Percentiles rank a stretch among this genome's conserved stretches.
Conservation (phyloP, 495 filamentous ascomycete species). For the Neurospora sp. region DNA sequence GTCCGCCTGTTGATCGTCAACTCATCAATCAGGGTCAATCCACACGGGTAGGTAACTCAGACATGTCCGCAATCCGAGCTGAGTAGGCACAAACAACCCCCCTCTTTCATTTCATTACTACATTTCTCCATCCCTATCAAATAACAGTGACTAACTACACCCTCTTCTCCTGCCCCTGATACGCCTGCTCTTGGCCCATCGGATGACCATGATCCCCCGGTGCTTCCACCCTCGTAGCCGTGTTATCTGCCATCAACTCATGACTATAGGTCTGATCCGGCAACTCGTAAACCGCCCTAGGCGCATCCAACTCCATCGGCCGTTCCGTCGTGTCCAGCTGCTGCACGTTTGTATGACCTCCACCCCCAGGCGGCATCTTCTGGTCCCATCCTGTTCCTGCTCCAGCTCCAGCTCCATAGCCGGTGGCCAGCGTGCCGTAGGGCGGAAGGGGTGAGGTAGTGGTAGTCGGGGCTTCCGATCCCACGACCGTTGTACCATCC, state of each 20-base stretch:
- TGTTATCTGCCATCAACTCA: conserved; percentile 18
- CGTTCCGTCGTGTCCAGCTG: conserved; percentile 14
- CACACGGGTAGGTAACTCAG: background rate
- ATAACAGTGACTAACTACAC: background rate
- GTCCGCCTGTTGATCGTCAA: background rate
- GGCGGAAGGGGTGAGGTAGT: conserved; percentile 7
- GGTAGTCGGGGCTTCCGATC: conserved; percentile 5
- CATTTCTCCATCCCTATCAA: too few relatives aligned
- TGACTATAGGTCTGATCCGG: conserved; percentile 18
- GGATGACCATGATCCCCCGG: background rate
- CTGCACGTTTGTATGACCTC: background rate
- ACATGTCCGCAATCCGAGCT: background rate
- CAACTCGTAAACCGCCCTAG: conserved; percentile 22
- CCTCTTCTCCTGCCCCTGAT: background rate
- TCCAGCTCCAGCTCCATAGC: background rate
- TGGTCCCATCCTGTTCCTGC: conserved; percentile 14
- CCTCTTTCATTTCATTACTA: background rate
- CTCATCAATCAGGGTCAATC: background rate
- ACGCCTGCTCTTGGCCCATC: too few relatives aligned
- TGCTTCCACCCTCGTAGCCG: background rate
- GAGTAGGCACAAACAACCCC: too few relatives aligned
- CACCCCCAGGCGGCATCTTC: background rate
- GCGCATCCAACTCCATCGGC: conserved; percentile 16
- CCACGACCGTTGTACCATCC: conserved; percentile 5
- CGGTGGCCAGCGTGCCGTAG: conserved; percentile 6